Evolutionary conservation across 805 yeast genomes (phyloP), one percentile per base, ranked within the genome.

Genomic region (Spathaspora hagerdaliae): DNA sequence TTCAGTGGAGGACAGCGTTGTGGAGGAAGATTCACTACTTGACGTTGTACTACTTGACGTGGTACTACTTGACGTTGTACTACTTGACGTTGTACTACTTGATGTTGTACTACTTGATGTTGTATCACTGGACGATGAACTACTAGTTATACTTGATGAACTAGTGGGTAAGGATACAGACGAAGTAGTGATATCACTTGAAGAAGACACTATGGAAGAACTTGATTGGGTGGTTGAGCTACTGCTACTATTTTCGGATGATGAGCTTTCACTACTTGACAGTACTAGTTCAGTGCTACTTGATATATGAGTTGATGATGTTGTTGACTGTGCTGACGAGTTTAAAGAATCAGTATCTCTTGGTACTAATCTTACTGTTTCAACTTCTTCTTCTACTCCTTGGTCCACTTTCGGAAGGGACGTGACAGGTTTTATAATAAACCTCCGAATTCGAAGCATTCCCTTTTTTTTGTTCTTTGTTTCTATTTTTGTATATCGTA

Each of bases 111-210:
- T 29, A 29, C 32, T 29, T 9, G 12, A 9, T 9, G 12, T 29
- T 9, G 12, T 29, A 9, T 29, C 32, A 9, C 12, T 9, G 3
- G 32, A 29, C 32, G 32, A 9, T 9, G 32, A 29, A 29, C 32
- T 29, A 29, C 32, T 29, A 29, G 32, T 29, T 29, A 11, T 29
- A 9, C 12, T 29, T 3, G 32, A 29, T 9, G 32, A 29, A 29
- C 32, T 29, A 29, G 32, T 29, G 32, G 32, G 32, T 29, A 6
- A 44, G 31, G 41, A 38, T 24, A 41, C 39, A 41, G 52, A 42
- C 36, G 46, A 37, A 6, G 44, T 36, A 38, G 46, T 10, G 33
- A 9, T 32, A 19, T 26, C 39, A 12, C 39, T 41, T 15, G 43
- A 35, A 13, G 42, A 36, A 11, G 40, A 33, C 10, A 14, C 38